Percentiles rank a stretch among this genome's conserved stretches.
These are phyloP conservation scores for Pseudopyrenochaeta lycopersici DNA, from an alignment of 2,329 filamentous ascomycete genomes.

Conservation along the genomic window DNA sequence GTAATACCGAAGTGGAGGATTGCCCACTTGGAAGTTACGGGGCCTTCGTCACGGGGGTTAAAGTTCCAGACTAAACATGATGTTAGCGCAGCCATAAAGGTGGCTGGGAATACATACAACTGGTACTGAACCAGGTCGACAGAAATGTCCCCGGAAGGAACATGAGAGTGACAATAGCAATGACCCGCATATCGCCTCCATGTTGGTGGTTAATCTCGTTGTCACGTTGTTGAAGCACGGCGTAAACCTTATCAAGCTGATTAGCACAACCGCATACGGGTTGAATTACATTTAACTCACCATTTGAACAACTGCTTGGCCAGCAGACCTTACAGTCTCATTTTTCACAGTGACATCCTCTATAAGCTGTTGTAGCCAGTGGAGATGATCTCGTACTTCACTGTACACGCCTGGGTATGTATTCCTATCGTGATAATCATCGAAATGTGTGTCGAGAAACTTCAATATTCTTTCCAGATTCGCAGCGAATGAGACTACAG, in stretches of 20 bases:
- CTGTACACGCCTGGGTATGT: not conserved
- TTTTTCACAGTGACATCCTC: constrained; percentile 1
- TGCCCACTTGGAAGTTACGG: not conserved
- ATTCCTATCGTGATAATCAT: not conserved
- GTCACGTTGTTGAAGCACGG: constrained; percentile 29
- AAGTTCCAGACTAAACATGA: constrained; percentile 1
- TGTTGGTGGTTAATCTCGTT: constrained; percentile 24
- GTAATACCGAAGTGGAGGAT: not conserved
- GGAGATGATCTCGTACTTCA: not conserved
- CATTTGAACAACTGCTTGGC: constrained; percentile 1
- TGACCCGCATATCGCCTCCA: constrained; percentile 32
- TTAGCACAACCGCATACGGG: not conserved
- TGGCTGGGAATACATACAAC: not conserved
- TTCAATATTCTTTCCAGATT: not conserved
- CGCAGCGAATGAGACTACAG: not conserved
- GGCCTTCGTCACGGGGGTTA: not conserved
- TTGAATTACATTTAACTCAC: not conserved
- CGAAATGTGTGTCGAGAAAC: not conserved
- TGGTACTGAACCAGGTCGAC: constrained; percentile 22
- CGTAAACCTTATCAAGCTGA: constrained; percentile 17
- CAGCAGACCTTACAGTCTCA: constrained; percentile 1
- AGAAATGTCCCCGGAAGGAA: constrained; percentile 31
- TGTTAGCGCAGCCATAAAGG: not conserved
- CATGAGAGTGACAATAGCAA: constrained; percentile 27
- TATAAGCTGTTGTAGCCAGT: constrained; percentile 1